Conservation (phyloP, 2,329 filamentous ascomycete genomes). For the Beauveria asiatica region DNA sequence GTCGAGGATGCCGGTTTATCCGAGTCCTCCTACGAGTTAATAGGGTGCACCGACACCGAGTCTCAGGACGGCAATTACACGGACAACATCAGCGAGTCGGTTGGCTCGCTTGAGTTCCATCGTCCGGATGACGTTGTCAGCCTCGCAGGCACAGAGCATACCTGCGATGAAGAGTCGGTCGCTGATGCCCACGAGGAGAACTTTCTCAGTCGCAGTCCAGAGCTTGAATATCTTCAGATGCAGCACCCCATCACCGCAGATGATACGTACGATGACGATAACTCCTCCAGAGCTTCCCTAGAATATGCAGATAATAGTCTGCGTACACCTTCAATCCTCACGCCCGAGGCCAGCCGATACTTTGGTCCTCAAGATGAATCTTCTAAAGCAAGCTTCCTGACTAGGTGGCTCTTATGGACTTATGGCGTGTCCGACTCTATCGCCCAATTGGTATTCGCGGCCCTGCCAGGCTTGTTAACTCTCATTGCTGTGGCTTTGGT, state of each 20-base stretch:
- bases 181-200: slow-evolving; percentile 26
- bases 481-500: not conserved
- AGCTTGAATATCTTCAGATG: not conserved
- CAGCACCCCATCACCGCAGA: not conserved
- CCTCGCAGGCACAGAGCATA: slow-evolving; percentile 40
- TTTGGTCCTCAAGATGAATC: not conserved
- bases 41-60: slow-evolving; percentile 44
- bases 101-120: slow-evolving; percentile 40
- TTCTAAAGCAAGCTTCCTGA: not conserved
- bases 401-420: not conserved
- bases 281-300: slow-evolving; percentile 32
- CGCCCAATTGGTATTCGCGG: not conserved
- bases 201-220: slow-evolving; percentile 1
- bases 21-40: slow-evolving; percentile 50
- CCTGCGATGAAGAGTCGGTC: slow-evolving; percentile 34
- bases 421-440: not conserved
- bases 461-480: not conserved
- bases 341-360: slow-evolving; percentile 24
- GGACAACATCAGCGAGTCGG: slow-evolving; percentile 41
- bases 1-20: slow-evolving; percentile 43
- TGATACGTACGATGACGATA: slow-evolving; percentile 9
- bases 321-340: slow-evolving; percentile 32
- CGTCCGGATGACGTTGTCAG: slow-evolving; percentile 45
- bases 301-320: slow-evolving; percentile 42
- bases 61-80: slow-evolving; percentile 41